Conservation (phyloP, 306 rosid species). For the Cyamopsis tetragonoloba region DNA sequence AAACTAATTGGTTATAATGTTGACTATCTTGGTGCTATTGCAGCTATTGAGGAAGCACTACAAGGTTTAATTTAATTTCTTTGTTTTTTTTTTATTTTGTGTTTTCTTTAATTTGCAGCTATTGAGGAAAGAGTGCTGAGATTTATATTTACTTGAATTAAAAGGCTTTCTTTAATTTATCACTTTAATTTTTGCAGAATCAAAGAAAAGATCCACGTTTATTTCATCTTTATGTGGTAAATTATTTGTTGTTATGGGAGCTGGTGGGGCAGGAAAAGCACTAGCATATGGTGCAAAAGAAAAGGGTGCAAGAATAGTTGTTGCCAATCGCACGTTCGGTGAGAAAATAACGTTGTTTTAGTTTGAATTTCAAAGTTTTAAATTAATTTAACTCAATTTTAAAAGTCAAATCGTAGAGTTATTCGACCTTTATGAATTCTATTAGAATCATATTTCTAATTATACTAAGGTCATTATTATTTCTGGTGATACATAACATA, state of each 20-base stretch:
- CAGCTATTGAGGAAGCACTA: slow-evolving; percentile 63
- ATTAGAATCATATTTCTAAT: no score
- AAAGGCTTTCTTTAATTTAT: background rate
- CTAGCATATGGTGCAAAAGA: slow-evolving; percentile 72
- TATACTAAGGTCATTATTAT: no score
- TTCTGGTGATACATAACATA: background rate
- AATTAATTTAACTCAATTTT: no score
- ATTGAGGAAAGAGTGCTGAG: slow-evolving; percentile 34
- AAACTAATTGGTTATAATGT: slow-evolving; percentile 54
- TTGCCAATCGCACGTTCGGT: slow-evolving; percentile 64
- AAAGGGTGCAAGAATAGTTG: slow-evolving; percentile 71
- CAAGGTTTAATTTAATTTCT: no score
- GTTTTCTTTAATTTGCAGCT: slow-evolving; percentile 28
- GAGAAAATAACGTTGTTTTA: slow-evolving; percentile 5
- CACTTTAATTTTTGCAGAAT: slow-evolving; percentile 31
- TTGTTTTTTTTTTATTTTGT: no score
- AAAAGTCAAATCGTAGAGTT: no score
- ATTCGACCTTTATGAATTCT: no score
- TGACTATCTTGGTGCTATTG: slow-evolving; percentile 66
- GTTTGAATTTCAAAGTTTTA: no score
- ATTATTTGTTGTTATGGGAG: slow-evolving; percentile 65
- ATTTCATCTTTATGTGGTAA: slow-evolving; percentile 57
- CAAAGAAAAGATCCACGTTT: slow-evolving; percentile 19
- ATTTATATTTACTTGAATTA: background rate
- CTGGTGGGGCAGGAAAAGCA: slow-evolving; percentile 78